Percentiles rank a stretch among this genome's conserved stretches.
Conservation (phyloP, 495 filamentous ascomycete genomes). For the Glutinoglossum americanum region DNA sequence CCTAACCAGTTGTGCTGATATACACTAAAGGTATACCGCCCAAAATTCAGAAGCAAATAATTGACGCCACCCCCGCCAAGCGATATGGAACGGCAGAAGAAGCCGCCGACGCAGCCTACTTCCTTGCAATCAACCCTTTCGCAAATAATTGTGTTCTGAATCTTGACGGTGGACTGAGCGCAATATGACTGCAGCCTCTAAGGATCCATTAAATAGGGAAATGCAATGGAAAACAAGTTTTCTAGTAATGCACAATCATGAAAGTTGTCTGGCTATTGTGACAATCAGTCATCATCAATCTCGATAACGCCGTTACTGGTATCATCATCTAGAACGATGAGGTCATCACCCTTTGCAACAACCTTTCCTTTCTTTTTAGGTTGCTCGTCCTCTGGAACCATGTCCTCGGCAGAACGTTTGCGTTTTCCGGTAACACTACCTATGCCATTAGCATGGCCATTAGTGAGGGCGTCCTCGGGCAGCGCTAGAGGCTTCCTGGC, state of each 20-base stretch:
- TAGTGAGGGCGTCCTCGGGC: neutral
- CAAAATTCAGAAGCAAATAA: neutral
- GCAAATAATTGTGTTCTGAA: slow-evolving; percentile 71
- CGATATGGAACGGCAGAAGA: slow-evolving; percentile 47
- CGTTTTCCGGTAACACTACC: slow-evolving; percentile 8
- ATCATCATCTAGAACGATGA: slow-evolving; percentile 31
- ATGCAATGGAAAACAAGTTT: neutral
- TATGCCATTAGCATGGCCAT: slow-evolving; percentile 1
- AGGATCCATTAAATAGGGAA: neutral
- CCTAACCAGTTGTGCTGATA: slow-evolving; percentile 10
- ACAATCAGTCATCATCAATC: slow-evolving; percentile 42
- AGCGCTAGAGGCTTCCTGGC: slow-evolving; percentile 13
- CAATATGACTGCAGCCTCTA: slow-evolving; percentile 9
- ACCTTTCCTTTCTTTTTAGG: slow-evolving; percentile 24
- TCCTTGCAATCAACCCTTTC: slow-evolving; percentile 57
- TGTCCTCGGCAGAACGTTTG: slow-evolving; percentile 26
- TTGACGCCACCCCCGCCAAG: slow-evolving; percentile 36
- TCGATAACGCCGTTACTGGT: slow-evolving; percentile 43
- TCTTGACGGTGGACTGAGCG: slow-evolving; percentile 68
- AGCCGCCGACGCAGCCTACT: slow-evolving; percentile 60
- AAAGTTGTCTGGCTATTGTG: slow-evolving; percentile 4
- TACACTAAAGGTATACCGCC: slow-evolving; percentile 9
- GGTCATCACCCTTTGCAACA: slow-evolving; percentile 16
- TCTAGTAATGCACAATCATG: neutral
- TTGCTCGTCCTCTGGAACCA: slow-evolving; percentile 20